Evolutionary conservation across 371 early-diverging fungal species (phyloP), one percentile per base, ranked within the genome.

Genomic region (Mucor velutinosus): DNA sequence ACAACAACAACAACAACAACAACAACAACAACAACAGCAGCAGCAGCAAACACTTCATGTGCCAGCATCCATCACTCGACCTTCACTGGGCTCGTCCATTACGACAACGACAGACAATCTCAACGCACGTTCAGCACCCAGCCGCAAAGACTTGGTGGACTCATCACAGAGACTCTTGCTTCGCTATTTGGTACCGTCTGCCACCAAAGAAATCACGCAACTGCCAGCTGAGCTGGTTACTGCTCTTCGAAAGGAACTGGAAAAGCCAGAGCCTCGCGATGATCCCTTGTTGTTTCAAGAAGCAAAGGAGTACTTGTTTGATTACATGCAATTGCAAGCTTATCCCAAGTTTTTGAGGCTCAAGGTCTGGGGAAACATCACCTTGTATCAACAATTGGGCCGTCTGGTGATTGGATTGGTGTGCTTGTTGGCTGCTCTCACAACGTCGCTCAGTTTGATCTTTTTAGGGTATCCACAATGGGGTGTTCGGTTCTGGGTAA

Each of bases 291-390:
- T 90, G 7, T 89, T 86, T 74, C 61, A 73, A 8, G 88, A 88
- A 64, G 89, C 86, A 4, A 87, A 89, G 39, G 75, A 86, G 14
- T 83, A 84, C 65, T 67, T 84, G n/a, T 84, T 84, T 74, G 81
- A 84, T 21, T 78, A 77, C 3, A 89, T 90, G 87, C 82, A 85
- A 58, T 71, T 76, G 27, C 75, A 78, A 25, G 81, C 83, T 19
- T 90, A 85, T 65, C 88, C 89, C 15, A 77, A 86, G 58, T 90
- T 90, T 64, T 53, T 90, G 15, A 67, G 82, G 39, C 69, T 87
- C 17, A 85, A 88, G 33, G 86, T 85, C 0, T 87, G 83, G 73
- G 85, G 87, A 4, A 90, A 90, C 63, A 73, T 89, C 39, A 84
- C 81, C 2, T 68, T 80, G 21, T 70, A 76, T 60, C 88, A 90